Base-by-base conservation (phyloP, 139 green algal species). In the Haematococcus lacustris region DNA sequence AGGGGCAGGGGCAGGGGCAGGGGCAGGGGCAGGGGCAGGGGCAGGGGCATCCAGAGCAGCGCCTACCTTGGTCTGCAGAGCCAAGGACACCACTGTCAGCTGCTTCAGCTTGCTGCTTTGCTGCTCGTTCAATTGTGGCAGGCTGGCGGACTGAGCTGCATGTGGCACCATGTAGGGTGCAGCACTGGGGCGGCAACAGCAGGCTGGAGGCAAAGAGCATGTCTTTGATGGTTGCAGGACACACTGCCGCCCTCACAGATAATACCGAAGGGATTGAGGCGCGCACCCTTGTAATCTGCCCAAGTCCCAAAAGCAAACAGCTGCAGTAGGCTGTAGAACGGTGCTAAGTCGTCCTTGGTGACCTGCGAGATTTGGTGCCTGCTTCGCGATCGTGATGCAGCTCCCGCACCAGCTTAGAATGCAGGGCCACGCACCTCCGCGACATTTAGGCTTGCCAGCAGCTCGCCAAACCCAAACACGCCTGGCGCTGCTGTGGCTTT, bases 261-360 rank as follows among this genome's bases (percentile, higher is more conserved):
- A n/a, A n/a, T n/a, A n/a, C n/a, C n/a, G n/a, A n/a, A n/a, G n/a
- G 63, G 21, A 64, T 65, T n/a, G 2, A 73, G 26, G 2, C 7
- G 17, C 73, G 43, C 57, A 92, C 91, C 82, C 73, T 78, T 80
- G 70, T 96, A 97, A 2, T 94, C 86, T 0, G 73, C 3, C 84
- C 85, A 96, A 0, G 86, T 95, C 28, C 93, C 92, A 65, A 94
- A 93, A 4, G 87, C 86, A 75, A 95, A 97, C 0, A 97, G 73
- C 51, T 90, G 51, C 33, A 97, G 81, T 17, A 96, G 78, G 0
- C 74, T 37, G 7, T 59, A 41, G 64, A 76, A 72, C 1, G 73
- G 35, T 5, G 76, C 75, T 40, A 82, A 60, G 1, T 88, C 82
- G 0, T 59, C 72, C 53, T 64, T 64, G 53, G 53, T 7, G 53